phyloP scores from a whole-genome alignment of 768 basidiomycete genomes.

The Hemileccinum rubropunctum region DNA sequence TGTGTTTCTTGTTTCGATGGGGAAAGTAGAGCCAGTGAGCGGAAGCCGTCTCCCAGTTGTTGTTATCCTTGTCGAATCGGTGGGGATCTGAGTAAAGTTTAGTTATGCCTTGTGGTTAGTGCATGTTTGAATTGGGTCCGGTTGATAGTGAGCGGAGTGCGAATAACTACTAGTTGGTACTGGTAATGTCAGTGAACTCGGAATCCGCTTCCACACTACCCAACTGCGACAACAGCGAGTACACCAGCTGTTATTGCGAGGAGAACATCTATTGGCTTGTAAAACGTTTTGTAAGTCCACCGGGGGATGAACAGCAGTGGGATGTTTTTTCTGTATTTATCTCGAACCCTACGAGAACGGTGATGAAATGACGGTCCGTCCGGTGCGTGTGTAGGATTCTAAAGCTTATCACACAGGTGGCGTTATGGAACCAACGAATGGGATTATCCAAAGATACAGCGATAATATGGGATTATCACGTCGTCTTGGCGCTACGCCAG shows the following conservation, averaged over 20 bases:
- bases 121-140: not conserved
- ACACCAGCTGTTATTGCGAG: constrained; percentile 68
- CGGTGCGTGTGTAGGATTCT: not conserved
- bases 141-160: constrained; percentile 18
- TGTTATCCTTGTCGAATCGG: not conserved
- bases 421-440: constrained; percentile 59
- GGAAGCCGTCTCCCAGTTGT: constrained; percentile 5
- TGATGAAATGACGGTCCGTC: constrained; percentile 18
- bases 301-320: constrained; percentile 38
- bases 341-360: constrained; percentile 60
- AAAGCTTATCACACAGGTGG: constrained; percentile 43
- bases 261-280: constrained; percentile 69
- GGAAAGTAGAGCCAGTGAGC: not conserved
- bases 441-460: constrained; percentile 33
- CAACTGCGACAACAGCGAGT: constrained; percentile 32
- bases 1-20: constrained; percentile 1
- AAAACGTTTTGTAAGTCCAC: constrained; percentile 37
- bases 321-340: constrained; percentile 58
- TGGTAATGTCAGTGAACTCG: not conserved
- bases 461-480: constrained; percentile 78
- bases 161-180: constrained; percentile 6
- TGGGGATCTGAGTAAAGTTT: constrained; percentile 6
- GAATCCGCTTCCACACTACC: constrained; percentile 22
- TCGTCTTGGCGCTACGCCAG: constrained; percentile 52
- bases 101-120: not conserved